Percentiles rank a stretch among this genome's conserved stretches.
These are phyloP conservation scores for Adansonia gregorii DNA, from an alignment of 441 rosid genomes.

Conservation along the genomic window DNA sequence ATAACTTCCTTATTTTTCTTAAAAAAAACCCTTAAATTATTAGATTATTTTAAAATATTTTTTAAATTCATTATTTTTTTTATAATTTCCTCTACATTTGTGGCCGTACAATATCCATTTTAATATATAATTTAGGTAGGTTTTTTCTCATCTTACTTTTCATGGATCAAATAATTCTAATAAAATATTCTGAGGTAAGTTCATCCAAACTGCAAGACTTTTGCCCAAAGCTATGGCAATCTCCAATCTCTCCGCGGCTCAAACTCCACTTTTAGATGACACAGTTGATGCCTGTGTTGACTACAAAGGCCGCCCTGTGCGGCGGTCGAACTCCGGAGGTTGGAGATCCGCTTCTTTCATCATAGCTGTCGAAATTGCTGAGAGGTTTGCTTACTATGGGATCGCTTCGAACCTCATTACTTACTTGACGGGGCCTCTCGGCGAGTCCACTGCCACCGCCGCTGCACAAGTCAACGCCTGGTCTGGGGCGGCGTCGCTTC, in stretches of 20 bases:
- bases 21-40: too few relatives aligned
- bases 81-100: too few relatives aligned
- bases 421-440: slow-evolving; percentile 56
- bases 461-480: slow-evolving; percentile 59
- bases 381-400: slow-evolving; percentile 48
- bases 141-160: too few relatives aligned
- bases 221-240: slow-evolving; percentile 31
- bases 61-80: too few relatives aligned
- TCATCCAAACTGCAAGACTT: not conserved
- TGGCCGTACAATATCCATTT: too few relatives aligned
- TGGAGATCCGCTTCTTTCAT: slow-evolving; percentile 78
- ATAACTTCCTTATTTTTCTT: too few relatives aligned
- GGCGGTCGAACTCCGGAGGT: slow-evolving; percentile 56
- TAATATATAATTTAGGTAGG: too few relatives aligned
- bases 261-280: slow-evolving; percentile 42
- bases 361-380: slow-evolving; percentile 63
- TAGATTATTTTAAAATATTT: too few relatives aligned
- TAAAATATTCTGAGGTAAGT: slow-evolving; percentile 21
- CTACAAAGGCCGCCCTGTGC: slow-evolving; percentile 46
- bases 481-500: slow-evolving; percentile 52
- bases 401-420: slow-evolving; percentile 44
- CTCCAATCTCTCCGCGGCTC: slow-evolving; percentile 29
- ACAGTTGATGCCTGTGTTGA: slow-evolving; percentile 55
- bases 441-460: slow-evolving; percentile 52
- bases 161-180: too few relatives aligned